Evolutionary conservation across 441 rosid genomes (phyloP).

Genomic region (Pelargonium fulgidum): DNA sequence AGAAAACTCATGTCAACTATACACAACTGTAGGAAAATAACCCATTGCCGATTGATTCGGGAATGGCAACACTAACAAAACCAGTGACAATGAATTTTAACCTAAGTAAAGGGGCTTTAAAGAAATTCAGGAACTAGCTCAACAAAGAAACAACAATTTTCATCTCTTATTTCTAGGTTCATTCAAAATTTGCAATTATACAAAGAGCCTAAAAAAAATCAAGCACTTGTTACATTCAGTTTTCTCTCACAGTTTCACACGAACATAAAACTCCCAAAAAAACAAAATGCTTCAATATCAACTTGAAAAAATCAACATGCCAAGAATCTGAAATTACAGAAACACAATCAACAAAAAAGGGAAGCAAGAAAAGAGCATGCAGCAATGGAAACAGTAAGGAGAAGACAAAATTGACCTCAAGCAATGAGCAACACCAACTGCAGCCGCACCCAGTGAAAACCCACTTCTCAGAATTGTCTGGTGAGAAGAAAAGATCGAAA

Average conservation of each 20-base stretch:
- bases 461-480: background rate
- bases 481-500: background rate
- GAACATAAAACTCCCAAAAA: too few species aligned
- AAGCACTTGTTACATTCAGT: background rate
- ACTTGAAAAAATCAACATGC: constrained; percentile 1
- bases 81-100: background rate
- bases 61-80: background rate
- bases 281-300: background rate
- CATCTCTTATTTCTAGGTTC: constrained; percentile 7
- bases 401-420: background rate
- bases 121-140: background rate
- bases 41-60: background rate
- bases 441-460: background rate
- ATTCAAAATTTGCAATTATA: background rate
- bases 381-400: background rate
- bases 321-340: background rate
- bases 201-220: background rate
- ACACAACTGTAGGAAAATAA: background rate
- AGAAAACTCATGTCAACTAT: constrained; percentile 6
- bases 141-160: background rate
- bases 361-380: background rate
- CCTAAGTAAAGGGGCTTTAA: background rate
- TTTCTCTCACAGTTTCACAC: background rate
- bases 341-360: background rate
- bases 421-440: background rate